These are phyloP conservation scores for Chalara sp. DNA, from an alignment of 2,329 filamentous ascomycete genomes.

Conservation along the genomic window DNA sequence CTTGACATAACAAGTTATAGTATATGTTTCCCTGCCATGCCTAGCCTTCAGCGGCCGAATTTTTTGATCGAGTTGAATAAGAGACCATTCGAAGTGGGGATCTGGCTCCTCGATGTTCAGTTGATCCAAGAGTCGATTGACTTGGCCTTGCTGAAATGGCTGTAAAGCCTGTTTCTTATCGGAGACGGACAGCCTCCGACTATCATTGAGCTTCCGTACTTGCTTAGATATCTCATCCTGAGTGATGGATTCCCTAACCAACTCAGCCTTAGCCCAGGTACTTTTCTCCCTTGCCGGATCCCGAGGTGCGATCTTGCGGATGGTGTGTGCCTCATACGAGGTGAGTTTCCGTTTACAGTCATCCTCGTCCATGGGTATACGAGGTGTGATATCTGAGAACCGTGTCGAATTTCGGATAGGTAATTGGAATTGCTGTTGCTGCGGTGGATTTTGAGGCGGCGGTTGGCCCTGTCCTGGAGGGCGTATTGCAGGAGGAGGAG, in stretches of 20 bases:
- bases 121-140: conserved; percentile 21
- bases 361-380: conserved; percentile 14
- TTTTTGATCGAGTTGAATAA: conserved; percentile 21
- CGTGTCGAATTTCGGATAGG: conserved; percentile 13
- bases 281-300: conserved; percentile 15
- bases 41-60: conserved; percentile 6
- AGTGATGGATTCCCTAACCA: conserved; percentile 18
- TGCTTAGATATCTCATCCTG: conserved; percentile 21
- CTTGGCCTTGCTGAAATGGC: conserved; percentile 21
- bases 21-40: conserved; percentile 16
- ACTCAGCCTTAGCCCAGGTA: conserved; percentile 22
- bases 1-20: conserved; percentile 23
- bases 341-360: conserved; percentile 21
- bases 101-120: conserved; percentile 17
- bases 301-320: conserved; percentile 16
- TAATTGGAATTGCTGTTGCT: not conserved
- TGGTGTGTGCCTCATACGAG: conserved; percentile 10
- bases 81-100: conserved; percentile 21
- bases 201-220: conserved; percentile 21
- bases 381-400: conserved; percentile 17
- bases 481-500: not conserved
- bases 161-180: conserved; percentile 22
- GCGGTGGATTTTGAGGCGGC: not conserved
- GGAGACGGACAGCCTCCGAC: conserved; percentile 11
- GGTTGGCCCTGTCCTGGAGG: not conserved